A percentile compares a stretch with the other conserved stretches of the same genome.
Conservation (phyloP, 2,329 filamentous ascomycete genomes). For the Balansia obtecta region DNA sequence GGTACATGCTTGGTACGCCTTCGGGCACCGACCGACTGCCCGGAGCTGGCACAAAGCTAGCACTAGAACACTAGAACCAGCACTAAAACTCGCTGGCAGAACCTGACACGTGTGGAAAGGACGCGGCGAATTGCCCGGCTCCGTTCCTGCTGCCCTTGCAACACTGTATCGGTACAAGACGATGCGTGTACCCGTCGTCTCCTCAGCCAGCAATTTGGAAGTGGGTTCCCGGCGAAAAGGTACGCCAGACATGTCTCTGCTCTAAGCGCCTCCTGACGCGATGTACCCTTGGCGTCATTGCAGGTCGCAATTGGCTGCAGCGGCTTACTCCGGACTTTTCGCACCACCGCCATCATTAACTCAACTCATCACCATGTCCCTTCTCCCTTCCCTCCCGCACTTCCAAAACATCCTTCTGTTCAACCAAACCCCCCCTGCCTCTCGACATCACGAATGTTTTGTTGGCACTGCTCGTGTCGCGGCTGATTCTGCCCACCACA, state of each 20-base stretch:
- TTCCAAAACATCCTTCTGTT: too few relatives aligned
- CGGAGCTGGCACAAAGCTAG: too few relatives aligned
- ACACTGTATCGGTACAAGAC: not conserved
- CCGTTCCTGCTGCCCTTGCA: not conserved
- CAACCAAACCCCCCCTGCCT: too few relatives aligned
- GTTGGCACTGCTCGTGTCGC: not conserved
- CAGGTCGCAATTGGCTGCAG: not conserved
- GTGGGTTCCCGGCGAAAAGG: not conserved
- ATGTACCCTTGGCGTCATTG: not conserved
- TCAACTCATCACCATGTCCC: not conserved
- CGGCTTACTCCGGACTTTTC: not conserved
- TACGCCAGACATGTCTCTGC: not conserved
- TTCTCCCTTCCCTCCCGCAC: not conserved
- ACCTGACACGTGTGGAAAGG: not conserved
- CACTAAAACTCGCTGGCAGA: not conserved
- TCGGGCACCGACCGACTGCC: too few relatives aligned
- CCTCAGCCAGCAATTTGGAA: not conserved
- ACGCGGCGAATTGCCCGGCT: conserved; percentile 1
- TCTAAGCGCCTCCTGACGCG: not conserved
- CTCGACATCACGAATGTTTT: not conserved
- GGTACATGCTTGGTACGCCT: too few relatives aligned
- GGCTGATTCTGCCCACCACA: not conserved
- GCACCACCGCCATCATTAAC: not conserved
- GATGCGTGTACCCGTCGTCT: too few relatives aligned
- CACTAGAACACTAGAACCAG: too few relatives aligned